phyloP scores from a whole-genome alignment of 2,329 filamentous ascomycete species.

The Calonectria crousiana region DNA sequence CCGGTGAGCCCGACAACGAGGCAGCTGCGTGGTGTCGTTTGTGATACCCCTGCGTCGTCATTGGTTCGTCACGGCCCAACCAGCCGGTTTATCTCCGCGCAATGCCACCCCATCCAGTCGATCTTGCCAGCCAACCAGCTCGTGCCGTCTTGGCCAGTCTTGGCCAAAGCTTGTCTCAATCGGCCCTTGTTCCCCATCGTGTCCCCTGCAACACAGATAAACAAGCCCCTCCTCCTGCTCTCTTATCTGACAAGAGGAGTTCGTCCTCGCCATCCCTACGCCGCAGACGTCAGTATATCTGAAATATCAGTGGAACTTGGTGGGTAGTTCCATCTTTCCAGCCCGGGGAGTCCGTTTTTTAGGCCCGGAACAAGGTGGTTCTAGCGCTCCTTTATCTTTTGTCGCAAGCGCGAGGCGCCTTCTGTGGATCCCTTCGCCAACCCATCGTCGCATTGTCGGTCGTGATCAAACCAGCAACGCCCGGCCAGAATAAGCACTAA shows the following conservation, averaged over 20 bases:
- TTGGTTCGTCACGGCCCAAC: background rate
- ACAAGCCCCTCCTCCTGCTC: background rate
- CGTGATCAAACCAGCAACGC: background rate
- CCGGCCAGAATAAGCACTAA: background rate
- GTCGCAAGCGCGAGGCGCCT: background rate
- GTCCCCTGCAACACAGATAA: background rate
- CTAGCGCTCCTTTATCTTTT: background rate
- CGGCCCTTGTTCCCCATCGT: background rate
- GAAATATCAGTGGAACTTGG: background rate
- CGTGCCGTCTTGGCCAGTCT: background rate
- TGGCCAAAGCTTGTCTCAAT: background rate
- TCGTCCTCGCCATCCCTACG: background rate
- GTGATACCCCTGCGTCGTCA: background rate
- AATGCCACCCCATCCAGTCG: background rate
- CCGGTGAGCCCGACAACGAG: background rate
- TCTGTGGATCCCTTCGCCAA: background rate
- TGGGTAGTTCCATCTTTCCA: background rate
- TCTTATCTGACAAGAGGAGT: background rate
- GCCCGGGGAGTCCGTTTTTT: background rate
- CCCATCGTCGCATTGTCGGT: background rate
- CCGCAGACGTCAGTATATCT: background rate
- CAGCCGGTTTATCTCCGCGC: conserved; percentile 6
- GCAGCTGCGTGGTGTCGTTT: background rate
- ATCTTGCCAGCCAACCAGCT: background rate
- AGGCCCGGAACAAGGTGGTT: background rate